These are phyloP conservation scores for Diaporthe citriasiana DNA, from an alignment of 2,329 filamentous ascomycete genomes.

Conservation along the genomic window DNA sequence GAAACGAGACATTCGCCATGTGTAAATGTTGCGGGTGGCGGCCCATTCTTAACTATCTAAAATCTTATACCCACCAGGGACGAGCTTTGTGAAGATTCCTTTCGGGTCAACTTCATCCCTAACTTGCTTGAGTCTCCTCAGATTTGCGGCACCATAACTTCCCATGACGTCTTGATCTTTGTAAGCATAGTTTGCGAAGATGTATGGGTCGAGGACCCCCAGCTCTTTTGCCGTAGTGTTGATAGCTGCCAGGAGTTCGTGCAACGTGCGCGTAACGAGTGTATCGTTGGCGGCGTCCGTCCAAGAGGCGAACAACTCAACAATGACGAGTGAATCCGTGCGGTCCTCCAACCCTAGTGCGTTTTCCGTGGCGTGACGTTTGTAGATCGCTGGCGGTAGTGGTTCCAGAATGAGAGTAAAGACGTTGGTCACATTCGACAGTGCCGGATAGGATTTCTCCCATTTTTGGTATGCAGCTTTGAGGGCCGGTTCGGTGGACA, in stretches of 20 bases:
- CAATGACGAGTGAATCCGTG: conserved; percentile 24
- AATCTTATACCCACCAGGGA: conserved; percentile 32
- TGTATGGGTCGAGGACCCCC: conserved; percentile 31
- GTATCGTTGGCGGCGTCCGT: conserved; percentile 9
- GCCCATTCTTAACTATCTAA: not conserved
- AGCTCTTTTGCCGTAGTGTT: conserved; percentile 10
- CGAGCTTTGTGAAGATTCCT: conserved; percentile 18
- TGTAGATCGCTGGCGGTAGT: not conserved
- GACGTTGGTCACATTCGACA: not conserved
- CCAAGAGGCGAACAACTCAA: conserved; percentile 14
- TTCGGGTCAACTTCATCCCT: conserved; percentile 32
- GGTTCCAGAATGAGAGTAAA: not conserved
- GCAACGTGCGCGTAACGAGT: not conserved
- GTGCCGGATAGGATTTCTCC: not conserved
- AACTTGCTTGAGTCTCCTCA: conserved; percentile 21
- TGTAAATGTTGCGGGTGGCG: not conserved
- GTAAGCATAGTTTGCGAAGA: conserved; percentile 41
- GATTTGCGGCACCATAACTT: conserved; percentile 33
- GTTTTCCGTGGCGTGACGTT: not conserved
- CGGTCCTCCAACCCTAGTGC: conserved; percentile 26
- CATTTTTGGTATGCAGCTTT: not conserved
- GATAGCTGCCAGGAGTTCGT: conserved; percentile 6
- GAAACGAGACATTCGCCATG: not conserved
- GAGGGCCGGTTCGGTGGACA: not conserved
- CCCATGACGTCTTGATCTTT: conserved; percentile 36